Conservation (phyloP, 331 rosid species). For the Quercus tomentella region DNA sequence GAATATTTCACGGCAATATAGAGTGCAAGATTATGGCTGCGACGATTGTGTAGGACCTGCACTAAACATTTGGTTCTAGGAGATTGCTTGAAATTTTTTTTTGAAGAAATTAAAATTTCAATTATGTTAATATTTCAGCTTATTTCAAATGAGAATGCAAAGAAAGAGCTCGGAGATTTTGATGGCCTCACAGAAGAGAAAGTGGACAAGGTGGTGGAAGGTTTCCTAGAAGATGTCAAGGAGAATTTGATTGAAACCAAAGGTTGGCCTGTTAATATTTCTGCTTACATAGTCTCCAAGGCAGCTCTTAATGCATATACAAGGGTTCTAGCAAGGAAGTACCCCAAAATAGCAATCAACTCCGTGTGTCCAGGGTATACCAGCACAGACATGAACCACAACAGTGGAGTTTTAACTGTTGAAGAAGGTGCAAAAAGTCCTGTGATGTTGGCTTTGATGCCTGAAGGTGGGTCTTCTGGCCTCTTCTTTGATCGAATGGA, state of each 20-base stretch:
- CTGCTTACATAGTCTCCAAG: slow-evolving; percentile 20
- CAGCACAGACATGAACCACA: slow-evolving; percentile 16
- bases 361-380: slow-evolving; percentile 17
- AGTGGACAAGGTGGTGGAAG: slow-evolving; percentile 10
- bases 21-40: no score
- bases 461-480: background rate
- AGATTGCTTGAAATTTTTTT: background rate
- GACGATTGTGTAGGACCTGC: no score
- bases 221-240: slow-evolving; percentile 10
- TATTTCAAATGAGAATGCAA: slow-evolving; percentile 13
- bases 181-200: slow-evolving; percentile 23
- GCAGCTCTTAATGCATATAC: slow-evolving; percentile 26
- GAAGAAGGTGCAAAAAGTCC: slow-evolving; percentile 29
- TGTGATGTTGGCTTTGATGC: slow-evolving; percentile 19
- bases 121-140: background rate
- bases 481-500: background rate
- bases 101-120: background rate
- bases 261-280: slow-evolving; percentile 4
- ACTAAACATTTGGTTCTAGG: background rate
- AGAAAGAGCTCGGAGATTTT: slow-evolving; percentile 3
- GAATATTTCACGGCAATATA: background rate
- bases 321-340: slow-evolving; percentile 15
- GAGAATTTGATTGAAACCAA: slow-evolving; percentile 8
- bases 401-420: background rate
- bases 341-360: slow-evolving; percentile 13